A percentile compares a stretch with the other conserved stretches of the same genome.
These are phyloP conservation scores for Viridothelium virens DNA, from an alignment of 495 filamentous ascomycete species.

Conservation along the genomic window DNA sequence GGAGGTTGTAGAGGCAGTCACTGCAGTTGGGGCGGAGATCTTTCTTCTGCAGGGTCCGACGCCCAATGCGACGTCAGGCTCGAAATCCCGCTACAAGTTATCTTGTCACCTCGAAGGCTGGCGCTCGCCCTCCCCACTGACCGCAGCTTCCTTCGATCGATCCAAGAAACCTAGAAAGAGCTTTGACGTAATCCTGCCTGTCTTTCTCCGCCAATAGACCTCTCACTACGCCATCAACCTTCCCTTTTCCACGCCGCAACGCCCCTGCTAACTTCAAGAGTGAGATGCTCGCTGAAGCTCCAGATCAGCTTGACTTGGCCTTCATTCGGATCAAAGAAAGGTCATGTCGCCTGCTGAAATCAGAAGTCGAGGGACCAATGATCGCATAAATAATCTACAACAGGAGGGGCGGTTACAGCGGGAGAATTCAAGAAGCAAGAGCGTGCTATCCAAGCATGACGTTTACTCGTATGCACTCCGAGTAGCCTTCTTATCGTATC, in stretches of 20 bases:
- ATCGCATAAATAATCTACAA: slow-evolving; percentile 46
- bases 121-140: not conserved
- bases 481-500: slow-evolving; percentile 84
- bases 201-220: too few species aligned
- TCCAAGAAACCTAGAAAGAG: not conserved
- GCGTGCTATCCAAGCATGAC: slow-evolving; percentile 47
- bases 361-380: slow-evolving; percentile 21
- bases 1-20: too few species aligned
- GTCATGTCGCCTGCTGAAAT: slow-evolving; percentile 21
- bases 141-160: not conserved
- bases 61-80: slow-evolving; percentile 6
- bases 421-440: slow-evolving; percentile 45
- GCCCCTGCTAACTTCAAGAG: not conserved
- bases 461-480: slow-evolving; percentile 86
- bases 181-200: not conserved
- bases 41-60: slow-evolving; percentile 5
- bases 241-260: not conserved
- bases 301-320: not conserved
- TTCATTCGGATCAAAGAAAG: not conserved
- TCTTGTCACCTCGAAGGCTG: not conserved
- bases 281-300: slow-evolving; percentile 9
- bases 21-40: not conserved
- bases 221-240: not conserved
- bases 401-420: slow-evolving; percentile 45
- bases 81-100: not conserved